A percentile compares a stretch with the other conserved stretches of the same genome.
Conservation (phyloP, 441 rosid genomes). For the Bruguiera hainesii region DNA sequence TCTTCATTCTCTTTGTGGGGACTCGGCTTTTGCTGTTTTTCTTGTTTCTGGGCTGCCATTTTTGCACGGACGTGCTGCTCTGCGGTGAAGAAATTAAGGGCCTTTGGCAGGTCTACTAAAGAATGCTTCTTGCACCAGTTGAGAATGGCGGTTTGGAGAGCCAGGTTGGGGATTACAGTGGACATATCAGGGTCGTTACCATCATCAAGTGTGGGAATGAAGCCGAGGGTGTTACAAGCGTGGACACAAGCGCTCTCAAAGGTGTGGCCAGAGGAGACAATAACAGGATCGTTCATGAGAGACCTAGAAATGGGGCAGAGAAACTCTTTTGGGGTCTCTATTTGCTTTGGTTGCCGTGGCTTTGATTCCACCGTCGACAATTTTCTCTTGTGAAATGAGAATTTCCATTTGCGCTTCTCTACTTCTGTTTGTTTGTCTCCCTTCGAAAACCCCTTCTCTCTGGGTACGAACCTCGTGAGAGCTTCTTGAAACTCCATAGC, state of each 20-base stretch:
- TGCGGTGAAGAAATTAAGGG: conserved; percentile 44
- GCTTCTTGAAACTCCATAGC: conserved; percentile 70
- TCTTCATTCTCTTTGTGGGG: conserved; percentile 8
- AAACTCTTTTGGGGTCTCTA: conserved; percentile 48
- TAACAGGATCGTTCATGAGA: conserved; percentile 79
- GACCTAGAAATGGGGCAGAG: conserved; percentile 65
- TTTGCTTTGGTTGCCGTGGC: conserved; percentile 17
- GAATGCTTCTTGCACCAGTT: conserved; percentile 52
- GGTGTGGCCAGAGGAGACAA: conserved; percentile 86
- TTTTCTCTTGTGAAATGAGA: conserved; percentile 32
- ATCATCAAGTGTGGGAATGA: conserved; percentile 32
- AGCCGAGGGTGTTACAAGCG: conserved; percentile 54
- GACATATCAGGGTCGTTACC: conserved; percentile 55
- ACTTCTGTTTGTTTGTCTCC: conserved; percentile 2
- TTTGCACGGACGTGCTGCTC: conserved; percentile 43
- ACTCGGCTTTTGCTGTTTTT: background rate
- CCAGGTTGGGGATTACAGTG: conserved; percentile 70
- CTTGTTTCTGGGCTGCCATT: conserved; percentile 23
- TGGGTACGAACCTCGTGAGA: conserved; percentile 32
- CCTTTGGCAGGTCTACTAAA: conserved; percentile 37
- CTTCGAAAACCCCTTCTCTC: conserved; percentile 7
- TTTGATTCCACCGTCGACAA: background rate
- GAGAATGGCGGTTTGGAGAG: conserved; percentile 61
- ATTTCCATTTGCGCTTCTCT: conserved; percentile 44
- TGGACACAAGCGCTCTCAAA: conserved; percentile 62